These are phyloP conservation scores for Hymenoscyphus fraxineus DNA, from an alignment of 2,329 filamentous ascomycete species.

Conservation along the genomic window DNA sequence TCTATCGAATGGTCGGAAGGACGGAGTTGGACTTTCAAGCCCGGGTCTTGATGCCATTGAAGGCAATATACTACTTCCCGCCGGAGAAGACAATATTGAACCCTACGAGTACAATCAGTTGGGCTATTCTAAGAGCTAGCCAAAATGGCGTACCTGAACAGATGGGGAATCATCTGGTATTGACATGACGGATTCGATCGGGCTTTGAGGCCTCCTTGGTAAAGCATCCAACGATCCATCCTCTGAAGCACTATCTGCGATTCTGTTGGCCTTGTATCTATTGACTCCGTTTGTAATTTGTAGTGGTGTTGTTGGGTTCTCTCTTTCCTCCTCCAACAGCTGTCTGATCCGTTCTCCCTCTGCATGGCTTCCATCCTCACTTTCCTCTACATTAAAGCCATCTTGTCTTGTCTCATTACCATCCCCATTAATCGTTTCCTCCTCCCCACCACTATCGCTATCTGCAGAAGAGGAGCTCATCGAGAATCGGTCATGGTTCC, in stretches of 20 bases:
- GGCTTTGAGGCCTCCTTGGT: constrained; percentile 59
- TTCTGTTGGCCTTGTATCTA: constrained; percentile 32
- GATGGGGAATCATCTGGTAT: constrained; percentile 83
- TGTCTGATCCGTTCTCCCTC: constrained; percentile 26
- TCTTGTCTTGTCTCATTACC: constrained; percentile 28
- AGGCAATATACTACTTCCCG: constrained; percentile 70
- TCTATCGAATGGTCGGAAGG: constrained; percentile 88
- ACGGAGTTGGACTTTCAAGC: constrained; percentile 68
- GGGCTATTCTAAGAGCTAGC: background rate
- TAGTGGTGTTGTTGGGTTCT: constrained; percentile 25
- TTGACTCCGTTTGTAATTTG: constrained; percentile 37
- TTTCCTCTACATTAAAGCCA: constrained; percentile 47
- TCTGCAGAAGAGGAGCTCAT: constrained; percentile 68
- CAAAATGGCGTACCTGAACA: constrained; percentile 56
- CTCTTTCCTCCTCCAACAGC: constrained; percentile 30
- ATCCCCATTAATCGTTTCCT: constrained; percentile 44
- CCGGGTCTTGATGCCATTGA: constrained; percentile 64
- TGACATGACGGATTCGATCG: constrained; percentile 64
- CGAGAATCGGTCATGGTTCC: constrained; percentile 42
- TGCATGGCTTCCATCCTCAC: constrained; percentile 26
- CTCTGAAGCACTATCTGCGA: constrained; percentile 46
- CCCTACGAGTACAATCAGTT: constrained; percentile 42
- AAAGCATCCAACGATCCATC: constrained; percentile 52
- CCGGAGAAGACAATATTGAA: constrained; percentile 61
- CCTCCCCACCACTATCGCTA: constrained; percentile 57